Base-by-base conservation (phyloP, 805 yeast species). In the Kazachstania psychrophila region DNA sequence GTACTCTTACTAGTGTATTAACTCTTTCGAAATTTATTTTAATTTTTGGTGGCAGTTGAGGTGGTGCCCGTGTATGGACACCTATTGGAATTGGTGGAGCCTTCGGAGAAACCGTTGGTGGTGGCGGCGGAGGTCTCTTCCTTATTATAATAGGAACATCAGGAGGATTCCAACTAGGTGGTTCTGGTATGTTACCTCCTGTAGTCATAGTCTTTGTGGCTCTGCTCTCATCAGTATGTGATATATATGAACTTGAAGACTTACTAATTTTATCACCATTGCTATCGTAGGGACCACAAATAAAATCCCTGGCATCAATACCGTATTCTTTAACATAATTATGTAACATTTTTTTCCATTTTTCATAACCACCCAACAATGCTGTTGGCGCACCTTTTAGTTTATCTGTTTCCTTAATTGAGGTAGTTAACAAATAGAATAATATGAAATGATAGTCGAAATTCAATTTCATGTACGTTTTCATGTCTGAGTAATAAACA, bases 281-380 rank as follows among this genome's bases (percentile, higher is more conserved):
- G 25, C 41, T 43, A 40, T 43, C 25, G 12, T 36, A 36, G 4
- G 38, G 38, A 23, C 38, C 38, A 16, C 19, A 46, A 3, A 54
- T 34, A 36, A 44, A 54, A 15, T 41, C 43, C n/a, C 45, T 48
- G 4, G 49, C 44, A 10, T 41, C 44, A 16, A 64, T 51, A 5
- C 43, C 41, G 17, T 44, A 49, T 17, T 49, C 44, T 10, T 39
- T 42, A 8, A 57, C 44, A n/a, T 56, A 49, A 8, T 54, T 56
- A 8, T 56, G 54, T 8, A 65, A 27, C 17, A 52, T 52, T 26
- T 55, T 53, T 13, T 55, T 44, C 75, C 75, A 69, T 30, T 66
- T 62, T 27, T 62, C 64, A 39, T 61, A 65, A 1, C 75, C 75
- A 17, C 75, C 75, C 15, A 61, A 47, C 19, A 71, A 42, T 24